A percentile compares a stretch with the other conserved stretches of the same genome.
These are phyloP conservation scores for Euclidium syriacum DNA, from an alignment of 345 rosid species.

Conservation along the genomic window DNA sequence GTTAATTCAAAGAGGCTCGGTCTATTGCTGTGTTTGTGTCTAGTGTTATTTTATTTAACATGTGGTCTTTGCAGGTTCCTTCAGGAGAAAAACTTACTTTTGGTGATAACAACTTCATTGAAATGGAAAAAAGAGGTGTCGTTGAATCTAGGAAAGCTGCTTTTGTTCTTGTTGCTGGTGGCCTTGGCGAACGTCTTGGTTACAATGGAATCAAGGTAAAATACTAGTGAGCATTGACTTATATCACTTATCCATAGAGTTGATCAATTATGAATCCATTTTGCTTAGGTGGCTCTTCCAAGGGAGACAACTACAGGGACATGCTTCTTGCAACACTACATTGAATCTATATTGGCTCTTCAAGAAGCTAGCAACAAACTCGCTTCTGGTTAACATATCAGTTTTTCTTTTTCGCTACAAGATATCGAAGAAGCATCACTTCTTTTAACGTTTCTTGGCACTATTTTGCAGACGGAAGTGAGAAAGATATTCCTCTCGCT, in stretches of 20 bases:
- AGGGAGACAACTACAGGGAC: constrained; percentile 81
- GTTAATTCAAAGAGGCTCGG: constrained; percentile 6
- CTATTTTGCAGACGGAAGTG: constrained; percentile 41
- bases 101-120: constrained; percentile 62
- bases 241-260: not conserved
- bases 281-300: constrained; percentile 84
- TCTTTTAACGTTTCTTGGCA: not conserved
- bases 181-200: constrained; percentile 98
- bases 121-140: constrained; percentile 70
- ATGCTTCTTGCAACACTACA: constrained; percentile 79
- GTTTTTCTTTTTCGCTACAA: not conserved
- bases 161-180: constrained; percentile 97
- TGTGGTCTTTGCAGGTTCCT: constrained; percentile 55
- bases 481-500: constrained; percentile 69
- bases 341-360: constrained; percentile 80
- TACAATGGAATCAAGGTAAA: constrained; percentile 94
- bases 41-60: not conserved
- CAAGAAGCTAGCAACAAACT: constrained; percentile 68
- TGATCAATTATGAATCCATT: not conserved
- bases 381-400: constrained; percentile 41
- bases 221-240: not conserved
- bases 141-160: constrained; percentile 78
- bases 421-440: not conserved
- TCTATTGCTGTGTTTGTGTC: not conserved
- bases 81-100: constrained; percentile 70